These are phyloP conservation scores for Colletotrichum limetticola DNA, from an alignment of 2,329 filamentous ascomycete species.

Conservation along the genomic window DNA sequence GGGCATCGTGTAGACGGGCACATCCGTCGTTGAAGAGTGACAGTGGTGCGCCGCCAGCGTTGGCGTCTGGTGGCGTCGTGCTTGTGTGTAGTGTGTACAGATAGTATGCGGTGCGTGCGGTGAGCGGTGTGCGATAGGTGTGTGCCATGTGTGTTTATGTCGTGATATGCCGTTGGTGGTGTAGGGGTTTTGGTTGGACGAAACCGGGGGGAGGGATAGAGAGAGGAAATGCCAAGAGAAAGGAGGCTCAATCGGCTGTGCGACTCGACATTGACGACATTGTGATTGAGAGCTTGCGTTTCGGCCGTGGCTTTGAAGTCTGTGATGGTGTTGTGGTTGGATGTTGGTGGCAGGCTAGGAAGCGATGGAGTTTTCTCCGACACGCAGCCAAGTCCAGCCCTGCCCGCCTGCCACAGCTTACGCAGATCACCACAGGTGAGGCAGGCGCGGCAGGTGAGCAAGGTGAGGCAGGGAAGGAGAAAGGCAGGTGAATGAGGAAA, in stretches of 20 bases:
- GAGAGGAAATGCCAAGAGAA: not conserved
- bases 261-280: not conserved
- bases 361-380: not conserved
- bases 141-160: not conserved
- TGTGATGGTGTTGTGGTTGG: not conserved
- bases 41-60: not conserved
- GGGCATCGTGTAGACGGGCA: conserved; percentile 26
- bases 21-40: conserved; percentile 2
- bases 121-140: not conserved
- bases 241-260: not conserved
- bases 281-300: not conserved
- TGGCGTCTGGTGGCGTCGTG: not conserved
- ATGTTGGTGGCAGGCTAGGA: not conserved
- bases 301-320: not conserved
- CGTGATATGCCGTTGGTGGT: not conserved
- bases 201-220: not conserved
- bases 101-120: not conserved
- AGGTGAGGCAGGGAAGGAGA: not conserved
- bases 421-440: not conserved
- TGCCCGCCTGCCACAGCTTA: not conserved
- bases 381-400: not conserved
- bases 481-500: not conserved
- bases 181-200: not conserved
- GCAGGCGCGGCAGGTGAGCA: not conserved
- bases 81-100: not conserved